Evolutionary conservation across 2,329 filamentous ascomycete species (phyloP).

Genomic region (Immersiporthe knoxdaviesiana): DNA sequence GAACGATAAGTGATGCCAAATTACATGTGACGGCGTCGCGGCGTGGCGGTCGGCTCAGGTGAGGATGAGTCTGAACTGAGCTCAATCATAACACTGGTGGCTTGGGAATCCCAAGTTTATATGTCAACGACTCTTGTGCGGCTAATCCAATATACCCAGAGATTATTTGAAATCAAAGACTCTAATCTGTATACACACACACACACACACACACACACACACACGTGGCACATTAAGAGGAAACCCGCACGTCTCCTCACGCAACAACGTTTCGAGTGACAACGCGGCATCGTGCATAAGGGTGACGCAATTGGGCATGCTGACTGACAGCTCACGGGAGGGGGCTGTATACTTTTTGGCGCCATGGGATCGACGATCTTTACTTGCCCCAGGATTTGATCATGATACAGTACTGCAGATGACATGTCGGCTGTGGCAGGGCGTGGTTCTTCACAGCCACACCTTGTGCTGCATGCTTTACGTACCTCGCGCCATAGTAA

Average conservation of each 20-base stretch:
- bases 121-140: not conserved
- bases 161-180: not conserved
- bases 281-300: not conserved
- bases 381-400: not conserved
- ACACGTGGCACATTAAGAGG: too few relatives aligned
- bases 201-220: too few relatives aligned
- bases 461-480: not conserved
- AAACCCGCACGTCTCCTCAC: not conserved
- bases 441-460: not conserved
- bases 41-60: not conserved
- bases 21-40: not conserved
- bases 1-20: not conserved
- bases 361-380: not conserved
- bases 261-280: not conserved
- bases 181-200: too few relatives aligned
- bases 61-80: too few relatives aligned
- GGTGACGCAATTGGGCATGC: slow-evolving; percentile 16
- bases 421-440: not conserved
- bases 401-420: not conserved
- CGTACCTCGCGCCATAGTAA: not conserved
- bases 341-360: not conserved
- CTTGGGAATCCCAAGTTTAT: not conserved
- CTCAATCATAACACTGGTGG: too few relatives aligned
- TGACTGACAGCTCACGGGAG: slow-evolving; percentile 4
- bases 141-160: not conserved